Evolutionary conservation across 1,139 yeast genomes (phyloP), one percentile per base, ranked within the genome.

Genomic region (Scheffersomyces titani): DNA sequence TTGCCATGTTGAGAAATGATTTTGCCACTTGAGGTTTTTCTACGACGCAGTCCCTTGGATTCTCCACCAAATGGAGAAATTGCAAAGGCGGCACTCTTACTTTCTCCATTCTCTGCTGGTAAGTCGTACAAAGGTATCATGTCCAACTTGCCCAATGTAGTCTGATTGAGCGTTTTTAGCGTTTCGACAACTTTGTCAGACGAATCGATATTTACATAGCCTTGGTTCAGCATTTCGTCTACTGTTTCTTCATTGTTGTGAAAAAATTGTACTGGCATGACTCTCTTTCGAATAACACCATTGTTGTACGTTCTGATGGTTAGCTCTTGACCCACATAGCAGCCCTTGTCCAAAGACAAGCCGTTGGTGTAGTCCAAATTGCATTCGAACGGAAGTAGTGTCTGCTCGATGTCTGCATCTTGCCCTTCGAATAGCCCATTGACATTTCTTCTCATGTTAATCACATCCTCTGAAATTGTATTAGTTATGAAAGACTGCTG

Each of bases 271-370:
- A 90, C 86, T 0, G 98, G 97, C 50, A 90, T 84, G 2, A 92
- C 77, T 55, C 99, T 78, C 68, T 93, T 92, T 24, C 97, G 80
- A 16, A 93, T 85, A 2, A 88, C 84, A 1, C 98, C 97, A 51
- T 89, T 87, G 59, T 91, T 92, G 68, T 82, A 88, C 0, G 98
- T 90, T 65, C 99, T 82, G 20, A 93, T 92, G 0, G 98, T 93
- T 55, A 94, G 78, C 69, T 94, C 99, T 71, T 94, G 99, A 0
- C 99, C 99, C 20, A 92, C 88, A 65, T 94, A 94, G 70, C 99
- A 94, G 3, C 99, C 99, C 70, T 94, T 94, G 63, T 92, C 86
- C 54, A 89, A 83, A 55, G 94, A 91, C 19, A 93, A 82, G 1
- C 97, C 97, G 63, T 90, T 89, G 75, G 85, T 85, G 65, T 83